Conservation (phyloP, 495 filamentous ascomycete species). For the Cairneyella variabilis region DNA sequence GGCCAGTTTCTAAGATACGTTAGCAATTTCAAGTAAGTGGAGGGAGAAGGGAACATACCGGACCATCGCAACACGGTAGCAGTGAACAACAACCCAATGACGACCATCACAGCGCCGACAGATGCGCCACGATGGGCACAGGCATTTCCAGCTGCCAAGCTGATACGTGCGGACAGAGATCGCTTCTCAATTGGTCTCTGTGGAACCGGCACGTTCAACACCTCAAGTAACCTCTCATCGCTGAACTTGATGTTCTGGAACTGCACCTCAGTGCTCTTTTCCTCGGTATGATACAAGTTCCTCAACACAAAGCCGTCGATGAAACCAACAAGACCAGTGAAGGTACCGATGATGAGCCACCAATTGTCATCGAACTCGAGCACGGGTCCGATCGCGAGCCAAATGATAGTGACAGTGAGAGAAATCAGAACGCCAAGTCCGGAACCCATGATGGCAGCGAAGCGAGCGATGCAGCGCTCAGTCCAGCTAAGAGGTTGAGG, state of each 20-base stretch:
- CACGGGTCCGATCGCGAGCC: slow-evolving; percentile 30
- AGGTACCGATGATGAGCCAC: slow-evolving; percentile 41
- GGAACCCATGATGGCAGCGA: slow-evolving; percentile 36
- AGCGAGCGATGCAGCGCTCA: slow-evolving; percentile 31
- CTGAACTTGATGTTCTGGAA: slow-evolving; percentile 11
- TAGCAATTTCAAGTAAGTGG: too few species aligned
- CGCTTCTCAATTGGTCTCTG: neutral
- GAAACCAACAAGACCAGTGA: slow-evolving; percentile 37
- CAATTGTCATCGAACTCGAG: slow-evolving; percentile 34
- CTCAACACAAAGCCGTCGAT: slow-evolving; percentile 37
- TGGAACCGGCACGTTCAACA: slow-evolving; percentile 19
- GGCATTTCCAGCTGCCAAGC: slow-evolving; percentile 22
- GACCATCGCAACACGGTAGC: slow-evolving; percentile 36
- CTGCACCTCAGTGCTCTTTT: slow-evolving; percentile 15
- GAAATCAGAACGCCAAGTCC: slow-evolving; percentile 32
- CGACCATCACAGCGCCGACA: slow-evolving; percentile 24
- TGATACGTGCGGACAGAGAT: slow-evolving; percentile 24
- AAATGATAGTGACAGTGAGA: slow-evolving; percentile 27
- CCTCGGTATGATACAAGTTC: slow-evolving; percentile 32
- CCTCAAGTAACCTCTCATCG: slow-evolving; percentile 25
- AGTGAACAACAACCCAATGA: slow-evolving; percentile 28
- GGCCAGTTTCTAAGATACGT: too few species aligned
- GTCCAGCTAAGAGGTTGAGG: slow-evolving; percentile 25
- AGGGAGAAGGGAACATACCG: too few species aligned
- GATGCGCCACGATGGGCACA: slow-evolving; percentile 29